Conservation (phyloP, 2,329 filamentous ascomycete genomes). For the Calonectria honghensis region DNA sequence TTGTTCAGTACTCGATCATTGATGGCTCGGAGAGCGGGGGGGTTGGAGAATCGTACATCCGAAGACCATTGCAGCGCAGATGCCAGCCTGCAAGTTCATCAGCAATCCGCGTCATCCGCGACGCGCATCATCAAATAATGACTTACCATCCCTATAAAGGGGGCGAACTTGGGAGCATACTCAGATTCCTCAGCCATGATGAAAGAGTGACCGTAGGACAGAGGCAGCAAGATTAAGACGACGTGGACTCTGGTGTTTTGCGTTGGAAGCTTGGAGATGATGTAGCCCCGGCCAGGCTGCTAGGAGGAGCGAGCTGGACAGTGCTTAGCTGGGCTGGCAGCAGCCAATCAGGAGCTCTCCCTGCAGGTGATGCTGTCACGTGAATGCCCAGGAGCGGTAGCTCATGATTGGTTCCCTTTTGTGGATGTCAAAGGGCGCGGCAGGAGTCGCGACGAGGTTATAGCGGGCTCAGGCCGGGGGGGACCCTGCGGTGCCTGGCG, state of each 20-base stretch:
- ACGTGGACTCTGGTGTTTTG: conserved; percentile 45
- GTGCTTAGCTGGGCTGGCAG: conserved; percentile 42
- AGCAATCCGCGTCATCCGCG: conserved; percentile 49
- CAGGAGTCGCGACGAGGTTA: conserved; percentile 32
- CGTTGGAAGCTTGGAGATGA: conserved; percentile 54
- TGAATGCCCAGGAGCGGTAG: not conserved
- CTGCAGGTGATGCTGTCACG: conserved; percentile 24
- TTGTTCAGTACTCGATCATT: conserved; percentile 53
- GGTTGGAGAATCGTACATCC: conserved; percentile 76
- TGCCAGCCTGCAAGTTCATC: conserved; percentile 76
- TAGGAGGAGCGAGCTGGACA: conserved; percentile 49
- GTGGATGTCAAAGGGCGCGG: conserved; percentile 24
- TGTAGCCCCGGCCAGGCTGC: conserved; percentile 54
- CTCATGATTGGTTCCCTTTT: conserved; percentile 44
- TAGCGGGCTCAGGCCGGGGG: conserved; percentile 37
- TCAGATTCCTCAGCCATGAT: conserved; percentile 74
- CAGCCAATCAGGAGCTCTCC: conserved; percentile 45
- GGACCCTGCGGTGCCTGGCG: conserved; percentile 39
- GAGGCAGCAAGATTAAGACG: conserved; percentile 46
- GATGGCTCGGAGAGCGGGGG: conserved; percentile 38
- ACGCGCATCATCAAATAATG: conserved; percentile 28
- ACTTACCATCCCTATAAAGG: conserved; percentile 91
- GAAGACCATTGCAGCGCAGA: conserved; percentile 88
- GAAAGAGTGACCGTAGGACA: conserved; percentile 49
- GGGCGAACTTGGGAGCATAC: conserved; percentile 86